These are phyloP conservation scores for Kwoniella sp. DNA, from an alignment of 768 basidiomycete genomes.

Conservation along the genomic window DNA sequence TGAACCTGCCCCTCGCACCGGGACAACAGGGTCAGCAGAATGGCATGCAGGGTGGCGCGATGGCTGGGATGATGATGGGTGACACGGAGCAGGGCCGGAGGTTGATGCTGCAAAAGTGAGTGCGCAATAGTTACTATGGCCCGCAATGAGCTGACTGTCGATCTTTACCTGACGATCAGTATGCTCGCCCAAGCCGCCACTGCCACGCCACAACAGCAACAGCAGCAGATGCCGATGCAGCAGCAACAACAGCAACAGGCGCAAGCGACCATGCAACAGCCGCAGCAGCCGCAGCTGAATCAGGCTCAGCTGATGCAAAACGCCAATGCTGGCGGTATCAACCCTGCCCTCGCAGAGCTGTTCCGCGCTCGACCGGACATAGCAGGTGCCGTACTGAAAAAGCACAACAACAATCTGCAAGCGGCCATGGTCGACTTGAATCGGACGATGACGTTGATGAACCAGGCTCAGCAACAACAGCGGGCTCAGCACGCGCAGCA, in stretches of 20 bases:
- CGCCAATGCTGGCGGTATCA: background rate
- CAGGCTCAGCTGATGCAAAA: background rate
- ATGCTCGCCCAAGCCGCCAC: constrained; percentile 23
- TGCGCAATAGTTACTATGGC: background rate
- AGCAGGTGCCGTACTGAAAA: constrained; percentile 2
- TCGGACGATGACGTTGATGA: constrained; percentile 6
- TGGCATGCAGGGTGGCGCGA: constrained; percentile 4
- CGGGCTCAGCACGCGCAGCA: background rate
- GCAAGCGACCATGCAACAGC: constrained; percentile 15
- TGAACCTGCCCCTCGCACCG: background rate
- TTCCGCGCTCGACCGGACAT: constrained; percentile 5
- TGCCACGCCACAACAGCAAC: constrained; percentile 7
- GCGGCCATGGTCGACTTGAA: constrained; percentile 8
- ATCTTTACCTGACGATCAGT: too few species aligned
- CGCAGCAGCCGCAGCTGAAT: constrained; percentile 9
- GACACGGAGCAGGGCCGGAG: constrained; percentile 23
- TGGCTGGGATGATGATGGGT: constrained; percentile 6
- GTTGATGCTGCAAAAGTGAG: constrained; percentile 29
- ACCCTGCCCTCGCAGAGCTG: constrained; percentile 1
- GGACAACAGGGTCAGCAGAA: constrained; percentile 4
- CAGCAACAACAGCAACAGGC: constrained; percentile 16
- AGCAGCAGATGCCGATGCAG: constrained; percentile 10
- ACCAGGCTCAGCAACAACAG: constrained; percentile 2
- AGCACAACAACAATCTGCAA: constrained; percentile 5
- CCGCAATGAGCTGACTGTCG: background rate